Conservation (phyloP, 2,329 filamentous ascomycete genomes). For the Clonostachys rosea region DNA sequence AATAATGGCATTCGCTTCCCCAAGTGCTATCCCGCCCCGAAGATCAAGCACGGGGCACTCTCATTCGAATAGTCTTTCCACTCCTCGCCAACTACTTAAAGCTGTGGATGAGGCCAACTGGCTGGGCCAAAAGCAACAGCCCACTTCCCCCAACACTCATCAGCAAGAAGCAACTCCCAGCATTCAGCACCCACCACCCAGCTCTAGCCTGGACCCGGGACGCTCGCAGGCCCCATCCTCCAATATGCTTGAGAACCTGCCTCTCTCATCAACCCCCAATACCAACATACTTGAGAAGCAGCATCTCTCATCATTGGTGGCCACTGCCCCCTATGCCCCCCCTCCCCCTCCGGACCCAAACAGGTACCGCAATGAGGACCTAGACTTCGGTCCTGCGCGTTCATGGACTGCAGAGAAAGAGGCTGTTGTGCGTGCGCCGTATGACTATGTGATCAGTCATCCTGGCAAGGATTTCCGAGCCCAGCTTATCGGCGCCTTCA, state of each 20-base stretch:
- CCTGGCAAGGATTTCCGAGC: slow-evolving; percentile 83
- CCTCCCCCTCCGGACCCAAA: slow-evolving; percentile 39
- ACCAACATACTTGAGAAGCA: slow-evolving; percentile 18
- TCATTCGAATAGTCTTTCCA: slow-evolving; percentile 14
- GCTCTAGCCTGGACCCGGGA: slow-evolving; percentile 1
- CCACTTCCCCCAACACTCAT: neutral
- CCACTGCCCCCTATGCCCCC: slow-evolving; percentile 36
- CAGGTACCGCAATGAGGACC: slow-evolving; percentile 50
- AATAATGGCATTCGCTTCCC: slow-evolving; percentile 21
- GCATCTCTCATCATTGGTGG: slow-evolving; percentile 17
- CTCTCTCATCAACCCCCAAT: neutral
- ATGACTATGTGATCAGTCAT: slow-evolving; percentile 72
- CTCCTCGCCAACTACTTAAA: slow-evolving; percentile 32
- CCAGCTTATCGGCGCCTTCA: slow-evolving; percentile 77
- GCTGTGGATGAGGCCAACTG: slow-evolving; percentile 59
- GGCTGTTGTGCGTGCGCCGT: slow-evolving; percentile 71
- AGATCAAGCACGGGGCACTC: slow-evolving; percentile 49
- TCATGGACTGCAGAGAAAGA: slow-evolving; percentile 74
- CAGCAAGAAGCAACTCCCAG: neutral
- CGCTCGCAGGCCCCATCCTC: neutral
- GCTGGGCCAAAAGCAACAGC: slow-evolving; percentile 38
- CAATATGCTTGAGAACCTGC: neutral
- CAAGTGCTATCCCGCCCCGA: slow-evolving; percentile 66
- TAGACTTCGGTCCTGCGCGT: slow-evolving; percentile 43
- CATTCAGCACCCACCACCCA: slow-evolving; percentile 2